These are phyloP conservation scores for Irpex rosettiformis DNA, from an alignment of 1,284 basidiomycete genomes.

Conservation along the genomic window DNA sequence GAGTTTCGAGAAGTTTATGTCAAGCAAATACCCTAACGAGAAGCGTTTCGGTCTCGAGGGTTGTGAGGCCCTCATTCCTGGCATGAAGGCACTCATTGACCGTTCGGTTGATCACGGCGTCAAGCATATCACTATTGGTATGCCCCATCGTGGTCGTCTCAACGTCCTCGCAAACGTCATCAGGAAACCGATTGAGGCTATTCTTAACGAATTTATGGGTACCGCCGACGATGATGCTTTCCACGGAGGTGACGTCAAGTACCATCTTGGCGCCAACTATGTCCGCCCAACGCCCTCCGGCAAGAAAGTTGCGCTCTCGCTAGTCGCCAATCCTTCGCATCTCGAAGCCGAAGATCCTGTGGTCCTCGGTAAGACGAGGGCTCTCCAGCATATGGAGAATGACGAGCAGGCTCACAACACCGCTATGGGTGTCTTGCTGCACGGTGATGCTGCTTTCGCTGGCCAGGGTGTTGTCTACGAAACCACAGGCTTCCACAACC, in stretches of 20 bases:
- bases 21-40: slow-evolving; percentile 98
- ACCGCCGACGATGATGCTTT: slow-evolving; percentile 65
- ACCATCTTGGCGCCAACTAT: slow-evolving; percentile 99
- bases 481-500: slow-evolving; percentile 98
- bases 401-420: slow-evolving; percentile 77
- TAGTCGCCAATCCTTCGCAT: slow-evolving; percentile 99
- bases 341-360: slow-evolving; percentile 97
- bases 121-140: slow-evolving; percentile 96
- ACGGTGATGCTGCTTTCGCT: slow-evolving; percentile 98
- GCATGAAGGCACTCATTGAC: slow-evolving; percentile 99
- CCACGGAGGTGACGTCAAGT: slow-evolving; percentile 98
- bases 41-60: slow-evolving; percentile 99
- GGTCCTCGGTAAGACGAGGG: slow-evolving; percentile 96
- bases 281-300: slow-evolving; percentile 97
- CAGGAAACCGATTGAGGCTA: slow-evolving; percentile 97
- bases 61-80: slow-evolving; percentile 96
- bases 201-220: slow-evolving; percentile 95
- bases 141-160: slow-evolving; percentile 98
- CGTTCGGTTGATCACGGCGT: slow-evolving; percentile 96
- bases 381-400: slow-evolving; percentile 92
- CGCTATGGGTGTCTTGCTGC: slow-evolving; percentile 93
- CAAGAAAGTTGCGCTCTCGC: slow-evolving; percentile 95
- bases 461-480: slow-evolving; percentile 99
- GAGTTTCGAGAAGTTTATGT: slow-evolving; percentile 98
- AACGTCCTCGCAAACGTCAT: slow-evolving; percentile 99